phyloP scores from a whole-genome alignment of 2,329 filamentous ascomycete species.

The Myotisia sp. region DNA sequence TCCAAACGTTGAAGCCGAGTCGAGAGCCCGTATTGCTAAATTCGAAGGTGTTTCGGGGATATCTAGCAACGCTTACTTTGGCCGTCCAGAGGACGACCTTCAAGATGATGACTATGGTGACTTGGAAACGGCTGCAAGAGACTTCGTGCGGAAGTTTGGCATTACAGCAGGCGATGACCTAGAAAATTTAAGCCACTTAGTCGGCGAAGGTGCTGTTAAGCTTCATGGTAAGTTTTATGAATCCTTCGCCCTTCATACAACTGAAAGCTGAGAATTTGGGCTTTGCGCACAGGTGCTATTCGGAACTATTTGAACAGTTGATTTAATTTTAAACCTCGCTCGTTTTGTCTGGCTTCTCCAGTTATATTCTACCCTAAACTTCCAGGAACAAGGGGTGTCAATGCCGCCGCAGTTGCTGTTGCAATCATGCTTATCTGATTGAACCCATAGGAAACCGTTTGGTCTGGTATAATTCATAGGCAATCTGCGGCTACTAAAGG shows the following conservation, averaged over 20 bases:
- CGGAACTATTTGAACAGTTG: slow-evolving; percentile 37
- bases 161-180: slow-evolving; percentile 92
- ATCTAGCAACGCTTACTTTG: slow-evolving; percentile 95
- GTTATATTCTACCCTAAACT: too few species aligned
- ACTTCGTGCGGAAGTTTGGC: slow-evolving; percentile 89
- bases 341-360: too few species aligned
- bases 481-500: too few species aligned
- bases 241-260: not conserved
- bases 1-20: slow-evolving; percentile 63
- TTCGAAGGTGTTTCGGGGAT: slow-evolving; percentile 89
- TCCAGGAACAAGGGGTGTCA: too few species aligned
- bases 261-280: slow-evolving; percentile 8
- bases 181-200: slow-evolving; percentile 68
- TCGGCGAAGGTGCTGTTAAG: slow-evolving; percentile 73
- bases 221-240: slow-evolving; percentile 50
- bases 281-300: slow-evolving; percentile 27
- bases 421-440: too few species aligned
- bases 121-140: slow-evolving; percentile 82
- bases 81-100: slow-evolving; percentile 70
- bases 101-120: slow-evolving; percentile 69
- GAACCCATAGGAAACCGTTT: too few species aligned
- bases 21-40: slow-evolving; percentile 71
- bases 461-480: too few species aligned
- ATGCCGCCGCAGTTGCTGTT: too few species aligned
- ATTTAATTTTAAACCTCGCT: slow-evolving; percentile 9